Base-by-base conservation (phyloP, 1,139 yeast species). In the Keqinozyma sinolaborantium region DNA sequence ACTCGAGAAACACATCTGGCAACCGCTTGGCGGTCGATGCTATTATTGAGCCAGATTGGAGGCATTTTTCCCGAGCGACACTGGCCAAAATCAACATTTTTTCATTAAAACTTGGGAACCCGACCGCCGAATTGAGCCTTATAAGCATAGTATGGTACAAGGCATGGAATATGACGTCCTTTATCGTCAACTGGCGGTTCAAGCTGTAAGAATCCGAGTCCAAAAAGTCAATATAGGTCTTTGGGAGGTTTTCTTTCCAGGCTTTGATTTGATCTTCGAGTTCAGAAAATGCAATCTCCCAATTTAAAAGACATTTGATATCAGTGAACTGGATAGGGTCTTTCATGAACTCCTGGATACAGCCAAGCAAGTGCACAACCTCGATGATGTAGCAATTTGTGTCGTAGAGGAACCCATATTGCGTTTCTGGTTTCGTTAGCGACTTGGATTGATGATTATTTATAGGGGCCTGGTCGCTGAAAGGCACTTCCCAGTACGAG, bases 241-340 rank as follows among this genome's bases (percentile, higher is more conserved):
- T 26, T 1, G 43, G 44, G 21, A 44, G 32, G 6, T 34, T 29
- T 7, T 30, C 19, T 24, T 29, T 38, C 48, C 48, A 44, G 3
- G 24, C 28, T 9, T 33, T 28, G 12, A 44, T 41, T 12, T 35
- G 33, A 15, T 28, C 32, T 14, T 44, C 48, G 24, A 42, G 38
- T 18, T 44, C 43, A 23, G 36, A 44, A 24, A 44, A 42, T 24
- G 35, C 38, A 13, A 44, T 27, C 25, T 44, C 47, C 48, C 48
- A 44, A 10, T 41, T 26, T 7, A 44, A 26, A n/a, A 44, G 32
- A 25, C 45, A 37, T 19, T 40, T 38, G 30, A 39, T 36, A 19
- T 44, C 44, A 21, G 41, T 40, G n/a, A 44, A 36, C 24, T 40
- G 45, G 34, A 44, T 24, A 3, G 47, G 48, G 25, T 33, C 35